Percentiles rank a stretch among this genome's conserved stretches.
Conservation (phyloP, 139 green algal genomes). For the Chlorella vulgaris region DNA sequence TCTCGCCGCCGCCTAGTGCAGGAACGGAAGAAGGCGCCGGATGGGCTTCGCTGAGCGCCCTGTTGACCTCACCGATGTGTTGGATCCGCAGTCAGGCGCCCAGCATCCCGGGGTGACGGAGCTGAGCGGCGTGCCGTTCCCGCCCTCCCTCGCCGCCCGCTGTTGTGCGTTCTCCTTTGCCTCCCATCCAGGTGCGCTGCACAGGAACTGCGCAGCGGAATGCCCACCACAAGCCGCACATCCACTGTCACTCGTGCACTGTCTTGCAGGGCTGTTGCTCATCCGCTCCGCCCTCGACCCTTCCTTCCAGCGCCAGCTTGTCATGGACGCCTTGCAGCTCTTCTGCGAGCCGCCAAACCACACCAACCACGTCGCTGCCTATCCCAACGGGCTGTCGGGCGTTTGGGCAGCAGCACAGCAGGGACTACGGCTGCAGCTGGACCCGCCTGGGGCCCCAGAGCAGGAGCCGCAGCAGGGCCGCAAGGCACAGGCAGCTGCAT, state of each 20-base stretch:
- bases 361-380: slow-evolving; percentile 61
- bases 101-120: background rate
- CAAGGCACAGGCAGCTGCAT: slow-evolving; percentile 49
- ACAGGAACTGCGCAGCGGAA: background rate
- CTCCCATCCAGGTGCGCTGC: slow-evolving; percentile 16
- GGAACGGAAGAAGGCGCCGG: slow-evolving; percentile 43
- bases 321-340: slow-evolving; percentile 34
- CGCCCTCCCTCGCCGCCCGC: slow-evolving; percentile 8
- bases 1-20: background rate
- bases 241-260: background rate
- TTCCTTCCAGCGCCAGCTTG: slow-evolving; percentile 43
- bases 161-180: slow-evolving; percentile 32
- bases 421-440: slow-evolving; percentile 30
- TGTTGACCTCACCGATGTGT: slow-evolving; percentile 57
- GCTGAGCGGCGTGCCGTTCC: background rate
- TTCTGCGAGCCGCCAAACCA: slow-evolving; percentile 60
- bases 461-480: background rate
- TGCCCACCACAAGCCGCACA: background rate
- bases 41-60: slow-evolving; percentile 29
- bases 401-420: slow-evolving; percentile 63
- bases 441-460: background rate
- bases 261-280: slow-evolving; percentile 59
- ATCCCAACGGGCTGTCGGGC: slow-evolving; percentile 32
- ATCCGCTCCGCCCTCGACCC: slow-evolving; percentile 50
- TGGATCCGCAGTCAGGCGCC: slow-evolving; percentile 38